Evolutionary conservation across 2,329 filamentous ascomycete genomes (phyloP), one percentile per base, ranked within the genome.

Genomic region (Fusarium beomiforme): DNA sequence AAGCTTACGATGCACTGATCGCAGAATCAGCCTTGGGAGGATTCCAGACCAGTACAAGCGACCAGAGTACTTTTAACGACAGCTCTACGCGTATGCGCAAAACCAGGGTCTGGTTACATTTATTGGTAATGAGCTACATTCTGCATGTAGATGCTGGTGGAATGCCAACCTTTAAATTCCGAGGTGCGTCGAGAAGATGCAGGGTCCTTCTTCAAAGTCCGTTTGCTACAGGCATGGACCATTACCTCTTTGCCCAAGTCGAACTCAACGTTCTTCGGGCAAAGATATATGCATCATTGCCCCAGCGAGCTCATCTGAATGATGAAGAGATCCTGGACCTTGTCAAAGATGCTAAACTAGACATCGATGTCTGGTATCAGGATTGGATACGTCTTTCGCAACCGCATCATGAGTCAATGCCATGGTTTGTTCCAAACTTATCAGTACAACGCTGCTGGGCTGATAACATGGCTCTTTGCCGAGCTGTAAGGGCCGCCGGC

Each of bases 311-410:
- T 10, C 14, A 43, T 2, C 17, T 67, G 0, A 29, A 12, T 5
- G 64, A 67, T 2, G 50, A n/a, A 5, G 64, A 67, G 11, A 67
- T 67, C 5, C 47, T 67, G 6, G 49, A 67, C 3, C 17, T 57
- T 11, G 64, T 68, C 0, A 63, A 51, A 19, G 64, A 67, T 19
- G 64, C 64, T 3, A 67, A 67, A 14, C 64, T 67, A 0, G 64
- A 67, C 8, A 68, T 67, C 1, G 64, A 68, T 12, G 64, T 67
- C 2, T 67, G 64, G 64, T 67, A 50, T 1, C 57, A 67, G 21
- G 64, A 67, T 6, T 67, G 64, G 63, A 42, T 68, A 3, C 64
- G 64, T 0, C 67, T 67, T 2, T 68, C 63, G 0, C 33, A 68
- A 9, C 57, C 46, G 0, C 56, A 67, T 4, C 56, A 68, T 1